Percentiles rank a stretch among this genome's conserved stretches.
phyloP scores from a whole-genome alignment of 2,329 filamentous ascomycete species.

The Alternaria brassicae region DNA sequence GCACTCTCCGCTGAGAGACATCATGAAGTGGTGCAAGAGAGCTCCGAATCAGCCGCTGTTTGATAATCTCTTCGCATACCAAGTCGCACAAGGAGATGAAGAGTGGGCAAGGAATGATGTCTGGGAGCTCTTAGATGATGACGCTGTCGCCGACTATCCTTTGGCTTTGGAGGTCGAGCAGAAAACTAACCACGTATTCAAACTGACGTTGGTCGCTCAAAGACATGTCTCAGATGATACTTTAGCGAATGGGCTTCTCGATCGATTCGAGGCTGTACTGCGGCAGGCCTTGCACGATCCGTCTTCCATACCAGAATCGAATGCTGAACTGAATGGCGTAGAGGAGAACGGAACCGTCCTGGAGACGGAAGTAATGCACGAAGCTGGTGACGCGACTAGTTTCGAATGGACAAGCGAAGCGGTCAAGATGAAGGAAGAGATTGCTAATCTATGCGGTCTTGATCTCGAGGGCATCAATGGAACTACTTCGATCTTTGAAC shows the following conservation, averaged over 20 bases:
- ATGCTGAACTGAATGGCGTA: background rate
- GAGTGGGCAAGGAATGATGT: conserved; percentile 44
- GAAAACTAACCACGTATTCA: conserved; percentile 56
- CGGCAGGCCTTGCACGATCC: conserved; percentile 46
- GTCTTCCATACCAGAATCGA: conserved; percentile 23
- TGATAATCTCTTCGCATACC: conserved; percentile 83
- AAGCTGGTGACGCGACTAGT: background rate
- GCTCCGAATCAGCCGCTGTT: conserved; percentile 65
- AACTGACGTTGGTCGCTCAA: conserved; percentile 67
- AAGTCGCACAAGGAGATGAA: conserved; percentile 54
- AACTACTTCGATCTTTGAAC: conserved; percentile 73
- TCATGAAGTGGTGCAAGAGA: conserved; percentile 77
- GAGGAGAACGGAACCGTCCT: background rate
- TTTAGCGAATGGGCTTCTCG: conserved; percentile 51
- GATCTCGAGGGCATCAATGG: conserved; percentile 61
- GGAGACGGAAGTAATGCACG: background rate
- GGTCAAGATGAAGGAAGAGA: conserved; percentile 63
- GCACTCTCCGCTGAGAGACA: conserved; percentile 77
- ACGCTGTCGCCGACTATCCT: conserved; percentile 69
- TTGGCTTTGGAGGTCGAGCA: conserved; percentile 77
- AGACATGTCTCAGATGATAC: conserved; percentile 50
- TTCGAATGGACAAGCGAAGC: conserved; percentile 69
- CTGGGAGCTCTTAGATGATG: conserved; percentile 61
- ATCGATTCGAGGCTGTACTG: conserved; percentile 53
- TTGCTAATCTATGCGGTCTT: conserved; percentile 68